Evolutionary conservation across 768 basidiomycete species (phyloP), one percentile per base, ranked within the genome.

Genomic region (Naganishia randhawae): DNA sequence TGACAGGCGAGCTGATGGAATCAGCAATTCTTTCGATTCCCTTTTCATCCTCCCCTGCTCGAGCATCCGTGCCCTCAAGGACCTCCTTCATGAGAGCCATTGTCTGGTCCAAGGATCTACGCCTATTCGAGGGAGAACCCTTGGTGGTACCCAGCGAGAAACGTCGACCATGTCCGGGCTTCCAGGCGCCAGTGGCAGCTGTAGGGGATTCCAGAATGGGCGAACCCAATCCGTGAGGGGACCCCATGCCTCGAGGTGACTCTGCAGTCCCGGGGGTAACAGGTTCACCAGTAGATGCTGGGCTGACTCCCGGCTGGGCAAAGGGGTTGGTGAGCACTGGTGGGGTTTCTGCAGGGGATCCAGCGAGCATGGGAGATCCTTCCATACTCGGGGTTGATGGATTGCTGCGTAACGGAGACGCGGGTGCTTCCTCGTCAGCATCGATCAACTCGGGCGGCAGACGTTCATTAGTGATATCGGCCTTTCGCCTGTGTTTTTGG

Each of bases 391-490:
- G 76, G 11, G 75, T 73, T 32, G 71, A 55, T 2, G 77, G 78
- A 8, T 71, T 71, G 7, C 78, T 80, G 13, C 71, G 65, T 13
- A 73, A 71, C 0, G 78, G 76, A 1, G 77, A 77, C 70, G 77
- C 63, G 68, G 78, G 54, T 73, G 71, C 31, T 72, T 81, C 72
- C 39, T 74, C 71, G 63, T 76, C 74, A 50, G 73, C 45, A 67
- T 97, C 94, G 77, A 92, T 89, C 19, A 99, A 84, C 17, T 97
- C 92, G 1, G 95, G 95, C 2, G 95, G 96, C n/a, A 98, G 83
- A 37, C 93, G 89, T 81, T 99, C 96, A 81, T 98, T 98, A 81
- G 98, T 95, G 72, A 98, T 97, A 83, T 98, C 96, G 50, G 90
- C 92, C 82, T 93, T 94, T 69, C 93, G 92, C 48, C 92, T 94